These are phyloP conservation scores for Physcomitrellopsis africana DNA, from an alignment of 225 moss, liverwort and hornwort genomes.

Conservation along the genomic window DNA sequence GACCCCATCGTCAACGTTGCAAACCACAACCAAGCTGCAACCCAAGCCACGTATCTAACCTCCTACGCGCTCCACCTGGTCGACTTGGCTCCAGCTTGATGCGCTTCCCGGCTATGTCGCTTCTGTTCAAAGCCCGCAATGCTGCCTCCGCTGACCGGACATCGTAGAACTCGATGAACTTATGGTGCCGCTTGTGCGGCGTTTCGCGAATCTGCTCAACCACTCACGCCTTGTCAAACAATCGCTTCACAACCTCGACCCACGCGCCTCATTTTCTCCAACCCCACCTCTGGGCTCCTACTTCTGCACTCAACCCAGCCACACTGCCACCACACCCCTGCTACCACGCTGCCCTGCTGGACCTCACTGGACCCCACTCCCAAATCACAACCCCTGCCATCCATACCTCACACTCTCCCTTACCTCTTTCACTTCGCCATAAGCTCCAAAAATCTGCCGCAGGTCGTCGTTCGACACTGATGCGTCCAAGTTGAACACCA, in stretches of 20 bases:
- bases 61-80: conserved; percentile 99
- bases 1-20: not conserved
- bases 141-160: conserved; percentile 97
- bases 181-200: conserved; percentile 96
- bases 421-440: conserved; percentile 99
- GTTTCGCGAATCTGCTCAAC: conserved; percentile 85
- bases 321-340: no score
- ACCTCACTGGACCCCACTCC: no score
- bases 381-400: no score
- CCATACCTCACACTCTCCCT: conserved; percentile 8
- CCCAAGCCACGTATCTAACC: conserved; percentile 42
- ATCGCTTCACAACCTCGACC: no score
- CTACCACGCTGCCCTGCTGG: no score
- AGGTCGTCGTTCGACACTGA: conserved; percentile 98
- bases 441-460: conserved; percentile 94
- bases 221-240: no score
- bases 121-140: conserved; percentile 84
- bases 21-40: not conserved
- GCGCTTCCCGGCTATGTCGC: conserved; percentile 98
- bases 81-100: conserved; percentile 99
- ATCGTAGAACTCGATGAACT: conserved; percentile 98
- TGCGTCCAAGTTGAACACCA: conserved; percentile 97
- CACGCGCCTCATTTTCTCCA: no score
- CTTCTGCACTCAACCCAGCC: no score
- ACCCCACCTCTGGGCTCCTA: no score